phyloP scores from a whole-genome alignment of 2,329 filamentous ascomycete genomes.

The Leptodontidium sp. region DNA sequence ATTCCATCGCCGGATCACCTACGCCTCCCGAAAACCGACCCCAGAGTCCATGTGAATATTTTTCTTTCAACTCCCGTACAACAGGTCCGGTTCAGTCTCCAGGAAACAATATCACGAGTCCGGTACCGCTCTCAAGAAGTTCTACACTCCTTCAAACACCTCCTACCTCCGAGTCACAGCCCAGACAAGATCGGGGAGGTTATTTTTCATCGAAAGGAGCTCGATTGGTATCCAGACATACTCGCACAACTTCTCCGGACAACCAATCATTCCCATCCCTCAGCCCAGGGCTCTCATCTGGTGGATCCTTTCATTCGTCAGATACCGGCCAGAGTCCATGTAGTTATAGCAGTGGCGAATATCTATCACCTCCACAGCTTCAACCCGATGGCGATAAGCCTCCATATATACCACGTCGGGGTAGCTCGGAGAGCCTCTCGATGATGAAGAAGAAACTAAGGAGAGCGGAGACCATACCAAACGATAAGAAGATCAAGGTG shows the following conservation, averaged over 20 bases:
- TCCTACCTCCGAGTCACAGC: constrained; percentile 8
- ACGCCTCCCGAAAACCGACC: background rate
- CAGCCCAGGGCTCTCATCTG: constrained; percentile 25
- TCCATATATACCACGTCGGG: constrained; percentile 34
- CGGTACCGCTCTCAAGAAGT: background rate
- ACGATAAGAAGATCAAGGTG: constrained; percentile 8
- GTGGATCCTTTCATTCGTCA: constrained; percentile 30
- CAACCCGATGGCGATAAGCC: constrained; percentile 26
- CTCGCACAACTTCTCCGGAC: constrained; percentile 23
- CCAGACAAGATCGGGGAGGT: constrained; percentile 8
- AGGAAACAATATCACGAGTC: constrained; percentile 3
- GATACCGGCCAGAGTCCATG: constrained; percentile 25
- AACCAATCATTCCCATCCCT: constrained; percentile 20
- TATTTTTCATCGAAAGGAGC: constrained; percentile 15
- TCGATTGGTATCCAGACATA: background rate
- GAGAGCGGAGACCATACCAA: constrained; percentile 30
- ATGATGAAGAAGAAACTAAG: constrained; percentile 30
- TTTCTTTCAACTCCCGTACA: background rate
- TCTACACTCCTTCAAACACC: constrained; percentile 20
- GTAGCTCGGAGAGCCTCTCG: constrained; percentile 34
- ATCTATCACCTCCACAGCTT: constrained; percentile 25
- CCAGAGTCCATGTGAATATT: constrained; percentile 1
- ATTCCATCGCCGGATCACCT: background rate
- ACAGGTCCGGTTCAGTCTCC: background rate
- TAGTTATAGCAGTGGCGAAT: constrained; percentile 31